A percentile compares a stretch with the other conserved stretches of the same genome.
These are phyloP conservation scores for Cerioporus squamosus DNA, from an alignment of 1,284 basidiomycete species.

Conservation along the genomic window DNA sequence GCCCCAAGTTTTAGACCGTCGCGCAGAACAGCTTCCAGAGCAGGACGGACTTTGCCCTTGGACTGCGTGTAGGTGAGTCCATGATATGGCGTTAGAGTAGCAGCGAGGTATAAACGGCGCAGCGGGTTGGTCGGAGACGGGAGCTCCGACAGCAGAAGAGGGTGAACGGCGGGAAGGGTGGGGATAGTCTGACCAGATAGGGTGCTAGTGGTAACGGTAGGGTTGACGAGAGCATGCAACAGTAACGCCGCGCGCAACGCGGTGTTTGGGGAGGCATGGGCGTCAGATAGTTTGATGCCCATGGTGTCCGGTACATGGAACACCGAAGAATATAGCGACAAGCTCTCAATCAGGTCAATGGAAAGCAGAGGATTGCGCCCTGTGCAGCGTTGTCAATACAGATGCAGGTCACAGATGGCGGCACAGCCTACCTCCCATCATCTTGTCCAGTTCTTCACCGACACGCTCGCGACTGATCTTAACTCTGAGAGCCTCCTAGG, in stretches of 20 bases:
- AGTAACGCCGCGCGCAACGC: conserved; percentile 65
- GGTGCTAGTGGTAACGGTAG: conserved; percentile 24
- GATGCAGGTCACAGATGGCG: no score
- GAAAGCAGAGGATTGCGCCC: conserved; percentile 78
- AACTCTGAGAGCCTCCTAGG: conserved; percentile 67
- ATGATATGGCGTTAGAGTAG: conserved; percentile 69
- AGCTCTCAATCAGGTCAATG: conserved; percentile 70
- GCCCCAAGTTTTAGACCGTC: conserved; percentile 86
- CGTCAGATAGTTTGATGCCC: conserved; percentile 48
- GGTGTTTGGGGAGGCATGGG: conserved; percentile 38
- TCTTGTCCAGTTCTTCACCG: conserved; percentile 89
- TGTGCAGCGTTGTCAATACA: conserved; percentile 30
- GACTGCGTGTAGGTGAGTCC: conserved; percentile 62
- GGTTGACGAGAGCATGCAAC: conserved; percentile 53
- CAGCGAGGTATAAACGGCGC: conserved; percentile 76
- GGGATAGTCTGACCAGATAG: conserved; percentile 15
- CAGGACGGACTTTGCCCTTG: conserved; percentile 63
- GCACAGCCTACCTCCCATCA: conserved; percentile 71
- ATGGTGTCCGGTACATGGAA: conserved; percentile 63
- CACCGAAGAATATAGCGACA: conserved; percentile 73
- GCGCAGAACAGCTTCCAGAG: conserved; percentile 74
- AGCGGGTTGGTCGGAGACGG: conserved; percentile 44
- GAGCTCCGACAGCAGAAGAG: conserved; percentile 47
- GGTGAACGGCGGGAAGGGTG: conserved; percentile 49
- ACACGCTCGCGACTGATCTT: conserved; percentile 93